Percentiles rank a stretch among this genome's conserved stretches.
Conservation (phyloP, 2,329 filamentous ascomycete species). For the Sporothrix pallida region DNA sequence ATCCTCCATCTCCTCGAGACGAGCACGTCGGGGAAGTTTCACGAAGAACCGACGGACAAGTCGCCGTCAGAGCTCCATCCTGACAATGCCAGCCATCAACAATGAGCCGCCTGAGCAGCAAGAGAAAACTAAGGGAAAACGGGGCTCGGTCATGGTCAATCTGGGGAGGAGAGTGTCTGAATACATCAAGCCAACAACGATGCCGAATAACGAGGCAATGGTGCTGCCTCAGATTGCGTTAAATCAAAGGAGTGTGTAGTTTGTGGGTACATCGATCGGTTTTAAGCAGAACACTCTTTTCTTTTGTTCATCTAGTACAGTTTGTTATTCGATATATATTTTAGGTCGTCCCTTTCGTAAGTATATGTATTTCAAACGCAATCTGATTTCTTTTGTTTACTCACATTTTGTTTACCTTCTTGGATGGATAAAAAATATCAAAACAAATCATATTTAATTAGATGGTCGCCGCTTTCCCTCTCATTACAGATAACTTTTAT, state of each 20-base stretch:
- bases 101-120: background rate
- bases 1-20: background rate
- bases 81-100: background rate
- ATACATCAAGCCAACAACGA: constrained; percentile 26
- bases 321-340: no score
- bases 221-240: no score
- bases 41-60: background rate
- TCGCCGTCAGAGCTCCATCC: background rate
- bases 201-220: background rate
- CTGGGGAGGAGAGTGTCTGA: constrained; percentile 26
- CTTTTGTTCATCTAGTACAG: no score
- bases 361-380: no score
- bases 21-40: background rate
- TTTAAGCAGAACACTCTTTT: no score
- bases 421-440: no score
- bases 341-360: no score
- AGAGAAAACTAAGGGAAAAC: background rate
- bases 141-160: background rate
- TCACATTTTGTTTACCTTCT: no score
- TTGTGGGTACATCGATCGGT: background rate
- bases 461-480: no score
- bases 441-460: no score
- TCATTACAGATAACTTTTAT: no score
- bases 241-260: background rate
- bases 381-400: no score